phyloP scores from a whole-genome alignment of 139 green algal species.

The Picochlorum sp. region DNA sequence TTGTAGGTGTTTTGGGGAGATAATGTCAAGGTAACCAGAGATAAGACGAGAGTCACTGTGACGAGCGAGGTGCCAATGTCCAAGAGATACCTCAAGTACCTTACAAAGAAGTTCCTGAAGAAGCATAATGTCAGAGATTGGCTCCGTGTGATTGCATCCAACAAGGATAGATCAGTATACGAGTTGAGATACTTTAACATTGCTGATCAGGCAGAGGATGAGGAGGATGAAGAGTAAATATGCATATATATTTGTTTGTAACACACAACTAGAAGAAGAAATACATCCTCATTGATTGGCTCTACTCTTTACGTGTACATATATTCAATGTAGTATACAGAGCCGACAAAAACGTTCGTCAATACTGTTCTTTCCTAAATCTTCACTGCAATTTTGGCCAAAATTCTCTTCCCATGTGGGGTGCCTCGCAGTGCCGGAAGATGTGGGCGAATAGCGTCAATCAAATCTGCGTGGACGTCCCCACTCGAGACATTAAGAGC shows the following conservation, averaged over 20 bases:
- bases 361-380: conserved; percentile 23
- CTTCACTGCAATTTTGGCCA: conserved; percentile 59
- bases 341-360: not conserved
- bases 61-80: conserved; percentile 69
- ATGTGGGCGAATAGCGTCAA: conserved; percentile 88
- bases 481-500: conserved; percentile 39
- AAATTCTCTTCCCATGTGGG: conserved; percentile 95
- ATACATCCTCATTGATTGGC: not conserved
- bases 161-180: conserved; percentile 95
- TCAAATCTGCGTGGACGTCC: conserved; percentile 62
- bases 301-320: conserved; percentile 1
- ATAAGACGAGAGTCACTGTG: conserved; percentile 90
- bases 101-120: conserved; percentile 99
- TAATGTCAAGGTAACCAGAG: conserved; percentile 65
- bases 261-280: not conserved
- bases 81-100: conserved; percentile 96
- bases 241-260: not conserved
- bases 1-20: conserved; percentile 72
- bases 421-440: conserved; percentile 75
- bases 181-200: conserved; percentile 99
- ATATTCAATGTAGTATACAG: conserved; percentile 2
- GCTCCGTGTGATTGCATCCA: conserved; percentile 96
- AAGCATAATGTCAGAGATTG: conserved; percentile 99
- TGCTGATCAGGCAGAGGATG: conserved; percentile 79
- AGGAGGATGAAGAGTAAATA: conserved; percentile 65